Percentiles rank a stretch among this genome's conserved stretches.
Evolutionary conservation across 495 filamentous ascomycete genomes (phyloP).

Genomic region (Schizothecium vesticola): DNA sequence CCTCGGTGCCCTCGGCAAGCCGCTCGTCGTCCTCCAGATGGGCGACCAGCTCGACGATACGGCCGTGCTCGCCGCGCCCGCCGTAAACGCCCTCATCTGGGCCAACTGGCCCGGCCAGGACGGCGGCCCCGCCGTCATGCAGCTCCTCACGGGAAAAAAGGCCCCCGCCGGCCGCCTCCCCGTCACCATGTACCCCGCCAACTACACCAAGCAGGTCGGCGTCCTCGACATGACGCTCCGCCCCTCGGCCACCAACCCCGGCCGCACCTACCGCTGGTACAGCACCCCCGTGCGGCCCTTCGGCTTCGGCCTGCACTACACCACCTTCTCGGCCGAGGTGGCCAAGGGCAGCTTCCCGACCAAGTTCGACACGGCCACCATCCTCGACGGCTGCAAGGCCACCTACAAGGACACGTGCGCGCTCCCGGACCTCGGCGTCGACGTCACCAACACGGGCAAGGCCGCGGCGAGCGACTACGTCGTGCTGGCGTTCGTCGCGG

Average conservation of each 20-base stretch:
- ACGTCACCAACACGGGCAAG: constrained; percentile 46
- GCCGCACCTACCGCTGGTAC: constrained; percentile 45
- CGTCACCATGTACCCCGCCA: constrained; percentile 47
- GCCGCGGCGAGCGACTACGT: constrained; percentile 50
- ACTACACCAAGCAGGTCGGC: constrained; percentile 35
- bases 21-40: constrained; percentile 36
- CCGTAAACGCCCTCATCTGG: constrained; percentile 49
- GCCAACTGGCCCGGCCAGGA: constrained; percentile 53
- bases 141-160: constrained; percentile 46
- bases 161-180: constrained; percentile 56
- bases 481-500: constrained; percentile 50
- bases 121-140: constrained; percentile 46
- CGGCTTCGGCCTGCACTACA: constrained; percentile 47
- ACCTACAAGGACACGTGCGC: constrained; percentile 34
- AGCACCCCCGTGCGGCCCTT: constrained; percentile 35
- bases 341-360: background rate
- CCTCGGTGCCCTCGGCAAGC: constrained; percentile 31
- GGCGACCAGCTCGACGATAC: constrained; percentile 54
- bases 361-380: constrained; percentile 17
- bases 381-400: constrained; percentile 20
- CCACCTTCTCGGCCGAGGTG: constrained; percentile 41
- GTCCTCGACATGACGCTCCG: constrained; percentile 43
- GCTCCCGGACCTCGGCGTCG: constrained; percentile 36
- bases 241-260: constrained; percentile 27
- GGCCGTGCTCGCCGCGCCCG: constrained; percentile 41